Evolutionary conservation across 1,139 yeast species (phyloP), one percentile per base, ranked within the genome.

Genomic region (Lizanozyma gosingica): DNA sequence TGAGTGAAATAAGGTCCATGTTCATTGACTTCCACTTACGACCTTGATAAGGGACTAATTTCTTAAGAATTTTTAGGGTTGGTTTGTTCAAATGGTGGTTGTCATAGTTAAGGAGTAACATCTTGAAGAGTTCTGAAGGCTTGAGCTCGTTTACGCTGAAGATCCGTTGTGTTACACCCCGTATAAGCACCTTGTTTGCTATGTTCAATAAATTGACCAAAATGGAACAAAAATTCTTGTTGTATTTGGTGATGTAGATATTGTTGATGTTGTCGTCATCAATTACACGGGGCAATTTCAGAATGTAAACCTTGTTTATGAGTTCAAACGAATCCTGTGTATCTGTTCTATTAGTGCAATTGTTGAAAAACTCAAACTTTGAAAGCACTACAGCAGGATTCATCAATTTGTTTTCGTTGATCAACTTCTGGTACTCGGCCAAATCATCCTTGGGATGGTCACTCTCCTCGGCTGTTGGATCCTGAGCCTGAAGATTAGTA

Each of bases 11-110:
- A 42, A 92, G 65, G 50, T 88, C 96, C 97, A 94, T 92, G 56
- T 92, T 94, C 47, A 80, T 76, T 14, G 88, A 77, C 51, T 88
- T 82, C 99, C 99, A 92, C 58, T 90, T 88, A 45, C 94, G 78
- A 15, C 97, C 97, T 50, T 86, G 90, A 58, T 83, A 87, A 0
- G 97, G 97, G 1, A 90, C 80, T 39, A 88, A 71, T 46, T 86
- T 82, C 56, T 86, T 88, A 45, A 90, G 67, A 1, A 81, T 73
- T 52, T 80, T 82, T 48, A 90, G 65, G 2, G 85, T 79, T 2
- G 94, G 88, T 36, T 65, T 67, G 60, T 84, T 80, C 22, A 88
- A 59, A n/a, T 73, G 70, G 14, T 65, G 57, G 52, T 84, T 87
- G 49, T 80, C 79, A 36, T 83, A 67, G 38, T 71, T 70, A 35